Base-by-base conservation (phyloP, 2,329 filamentous ascomycete species). In the Neonectria punicea region DNA sequence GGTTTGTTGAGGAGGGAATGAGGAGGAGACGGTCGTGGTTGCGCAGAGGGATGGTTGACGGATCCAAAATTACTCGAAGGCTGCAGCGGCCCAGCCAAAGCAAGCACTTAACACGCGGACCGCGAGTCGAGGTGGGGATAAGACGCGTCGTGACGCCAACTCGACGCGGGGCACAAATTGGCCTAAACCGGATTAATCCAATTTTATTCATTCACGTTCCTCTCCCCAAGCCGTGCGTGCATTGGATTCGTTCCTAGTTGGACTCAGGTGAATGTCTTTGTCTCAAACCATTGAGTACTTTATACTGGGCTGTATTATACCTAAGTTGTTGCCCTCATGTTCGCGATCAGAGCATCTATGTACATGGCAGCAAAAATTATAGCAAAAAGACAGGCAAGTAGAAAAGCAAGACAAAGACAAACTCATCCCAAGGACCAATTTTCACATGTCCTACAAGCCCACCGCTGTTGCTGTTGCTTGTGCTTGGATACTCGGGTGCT, bases 81-180 rank as follows among this genome's bases (percentile, higher is more conserved):
- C 49, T 63, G 53, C 30, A 41, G 34, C n/a, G 20, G n/a, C 47
- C 28, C 11, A 43, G 25, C 30, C 30, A 47, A 56, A 70, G 56
- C 66, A 74, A 73, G 70, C 75, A 79, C 77, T 79, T 78, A 75
- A 79, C 75, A 74, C 77, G 76, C 73, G 70, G 67, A 64, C 60
- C 59, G 51, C 41, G 25, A 43, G 20, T 34, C 22, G 53, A 41
- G 44, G 58, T 60, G 72, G 72, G 73, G 71, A 68, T 67, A 60
- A 71, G 74, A 78, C 77, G 78, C 77, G 78, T 78, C 72, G 66
- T 64, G 73, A 76, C 75, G 75, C 76, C 75, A 77, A 76, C 63
- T 60, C 57, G 64, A 73, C 76, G 74, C 75, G 75, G 71, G 73
- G 70, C 67, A 64, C 18, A 36, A 28, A 43, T 47, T 28, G 50